A percentile compares a stretch with the other conserved stretches of the same genome.
These are phyloP conservation scores for Astraeus odoratus DNA, from an alignment of 768 basidiomycete species.

Conservation along the genomic window DNA sequence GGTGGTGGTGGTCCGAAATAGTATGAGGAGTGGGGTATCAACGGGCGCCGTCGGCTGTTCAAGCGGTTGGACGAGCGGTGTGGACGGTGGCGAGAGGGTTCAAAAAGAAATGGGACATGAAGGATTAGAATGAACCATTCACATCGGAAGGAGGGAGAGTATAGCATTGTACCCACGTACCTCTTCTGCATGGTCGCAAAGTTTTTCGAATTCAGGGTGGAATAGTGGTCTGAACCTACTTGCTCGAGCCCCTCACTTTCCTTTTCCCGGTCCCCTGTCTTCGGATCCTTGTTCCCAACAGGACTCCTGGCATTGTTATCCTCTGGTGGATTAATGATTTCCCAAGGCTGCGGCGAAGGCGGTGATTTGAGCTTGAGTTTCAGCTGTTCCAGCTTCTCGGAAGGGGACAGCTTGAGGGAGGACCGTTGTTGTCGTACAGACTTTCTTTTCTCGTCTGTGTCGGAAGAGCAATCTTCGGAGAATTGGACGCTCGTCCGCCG, in stretches of 20 bases:
- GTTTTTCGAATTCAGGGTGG: constrained; percentile 36
- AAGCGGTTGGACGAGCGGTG: too few relatives aligned
- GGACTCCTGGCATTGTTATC: constrained; percentile 26
- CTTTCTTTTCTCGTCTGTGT: constrained; percentile 22
- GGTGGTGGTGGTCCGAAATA: constrained; percentile 75
- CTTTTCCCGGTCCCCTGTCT: neutral
- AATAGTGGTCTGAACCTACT: constrained; percentile 32
- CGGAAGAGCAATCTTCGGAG: constrained; percentile 1
- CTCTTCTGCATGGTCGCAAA: constrained; percentile 37
- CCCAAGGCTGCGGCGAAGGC: constrained; percentile 63
- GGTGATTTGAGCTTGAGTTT: constrained; percentile 39
- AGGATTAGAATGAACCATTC: too few relatives aligned
- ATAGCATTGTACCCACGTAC: constrained; percentile 27
- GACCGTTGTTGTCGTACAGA: constrained; percentile 16
- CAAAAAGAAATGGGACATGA: neutral
- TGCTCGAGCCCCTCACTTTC: constrained; percentile 1
- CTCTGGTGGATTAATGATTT: constrained; percentile 44
- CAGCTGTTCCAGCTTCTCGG: constrained; percentile 32
- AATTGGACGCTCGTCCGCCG: neutral
- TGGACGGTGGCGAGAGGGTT: too few relatives aligned
- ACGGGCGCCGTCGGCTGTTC: constrained; percentile 32
- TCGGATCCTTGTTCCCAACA: neutral
- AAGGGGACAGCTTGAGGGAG: constrained; percentile 17
- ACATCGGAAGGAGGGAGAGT: constrained; percentile 7
- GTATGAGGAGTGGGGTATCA: constrained; percentile 75